Evolutionary conservation across 2,329 filamentous ascomycete species (phyloP), one percentile per base, ranked within the genome.

Genomic region (Fusarium proliferatum): DNA sequence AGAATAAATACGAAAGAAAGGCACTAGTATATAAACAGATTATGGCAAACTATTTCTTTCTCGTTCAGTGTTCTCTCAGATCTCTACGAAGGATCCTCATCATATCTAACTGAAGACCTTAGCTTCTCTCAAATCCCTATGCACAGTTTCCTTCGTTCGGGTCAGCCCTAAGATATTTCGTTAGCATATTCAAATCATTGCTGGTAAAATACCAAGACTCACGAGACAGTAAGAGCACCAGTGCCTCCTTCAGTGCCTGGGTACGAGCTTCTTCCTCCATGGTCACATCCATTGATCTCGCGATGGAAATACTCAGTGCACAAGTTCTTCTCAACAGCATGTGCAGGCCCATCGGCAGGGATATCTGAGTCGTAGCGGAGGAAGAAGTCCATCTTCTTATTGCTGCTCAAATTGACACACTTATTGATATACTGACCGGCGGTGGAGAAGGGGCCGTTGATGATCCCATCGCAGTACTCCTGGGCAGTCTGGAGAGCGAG

Each of bases 11-110:
- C 6, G 26, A 26, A 26, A 2, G 26, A 26, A n/a, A 41, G 43
- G 1, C 3, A 6, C 23, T 28, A 5, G 1, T 19, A 28, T 4
- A 15, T 46, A 4, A 28, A 21, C 11, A 46, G 3, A 21, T 8
- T 46, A 28, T 21, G 1, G 26, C 26, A 6, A 26, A 26, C 26
- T 26, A 19, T 26, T 26, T 23, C 2, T 1, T 19, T 6, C 39
- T n/a, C 21, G 4, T 15, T n/a, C 12, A n/a, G 4, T 6, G 4
- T 9, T 28, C 17, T 5, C 23, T 19, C 26, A 26, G 5, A 26
- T 26, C 26, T 26, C 26, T 26, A 26, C 26, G 26, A 26, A 6
- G 26, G 6, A 26, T 26, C 26, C 26, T 26, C 26, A 26, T 26
- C 26, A 26, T 26, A 26, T 26, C 26, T 26, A 26, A 26, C 26